Evolutionary conservation across 441 rosid genomes (phyloP), one percentile per base, ranked within the genome.

Genomic region (Gossypium aridum): DNA sequence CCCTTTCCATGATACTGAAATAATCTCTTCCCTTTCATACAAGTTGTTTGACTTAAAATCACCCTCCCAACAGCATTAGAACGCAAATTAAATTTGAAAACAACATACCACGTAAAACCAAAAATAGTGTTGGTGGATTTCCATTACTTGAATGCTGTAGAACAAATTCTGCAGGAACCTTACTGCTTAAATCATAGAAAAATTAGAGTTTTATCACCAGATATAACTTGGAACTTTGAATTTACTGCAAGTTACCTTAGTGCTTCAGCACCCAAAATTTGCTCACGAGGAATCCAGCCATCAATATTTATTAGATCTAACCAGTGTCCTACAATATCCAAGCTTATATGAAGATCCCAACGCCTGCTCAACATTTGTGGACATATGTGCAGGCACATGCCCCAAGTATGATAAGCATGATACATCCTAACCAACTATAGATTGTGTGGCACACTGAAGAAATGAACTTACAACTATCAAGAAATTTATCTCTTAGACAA

Each of bases 271-370:
- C 98, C 99, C 73, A 94, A 78, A 76, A 97, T 89, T 86, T 92
- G 98, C 79, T 89, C 98, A 43, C 98, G 94, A 9, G 99, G 99
- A 83, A 97, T 92, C 99, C 99, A 97, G 59, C 97, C 97, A 70
- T 92, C 94, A 39, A 87, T 80, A 60, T 92, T 92, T 88, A 92
- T 89, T 77, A 92, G 80, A 81, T 92, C 97, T 80, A 92, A 87
- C 97, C 96, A 92, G 81, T 91, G 97, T 47, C 97, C 94, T 83
- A 92, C 56, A 31, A 92, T 92, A 87, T 92, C 97, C 91, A 92
- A 83, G 78, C 85, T 81, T 76, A 92, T 87, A 20, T 7, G 89
- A 34, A 90, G 60, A 83, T 92, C 97, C 97, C 97, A 92, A 34
- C 77, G 94, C 92, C 96, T 92, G 85, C 80, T 69, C 79, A 83